These are phyloP conservation scores for Trametes cingulata DNA, from an alignment of 768 basidiomycete species.

Conservation along the genomic window DNA sequence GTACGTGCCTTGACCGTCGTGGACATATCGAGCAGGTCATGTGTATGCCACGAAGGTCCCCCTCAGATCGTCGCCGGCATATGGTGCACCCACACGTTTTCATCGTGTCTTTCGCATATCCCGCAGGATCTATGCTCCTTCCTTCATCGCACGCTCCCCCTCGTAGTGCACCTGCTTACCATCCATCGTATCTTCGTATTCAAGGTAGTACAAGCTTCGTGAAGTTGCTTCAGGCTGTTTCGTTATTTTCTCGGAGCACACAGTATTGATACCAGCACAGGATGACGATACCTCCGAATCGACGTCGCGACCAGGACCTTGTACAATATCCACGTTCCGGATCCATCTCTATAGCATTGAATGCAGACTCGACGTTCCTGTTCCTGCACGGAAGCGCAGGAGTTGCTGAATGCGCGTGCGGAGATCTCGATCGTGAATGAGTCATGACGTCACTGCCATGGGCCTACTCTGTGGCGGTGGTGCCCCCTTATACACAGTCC, in stretches of 20 bases:
- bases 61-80: neutral
- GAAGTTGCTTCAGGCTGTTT: too few relatives aligned
- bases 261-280: too few relatives aligned
- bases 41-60: neutral
- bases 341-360: too few relatives aligned
- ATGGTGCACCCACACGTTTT: neutral
- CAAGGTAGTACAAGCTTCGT: too few relatives aligned
- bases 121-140: neutral
- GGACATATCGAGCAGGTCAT: constrained; percentile 5
- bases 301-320: too few relatives aligned
- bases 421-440: constrained; percentile 1
- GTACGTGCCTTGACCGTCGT: neutral
- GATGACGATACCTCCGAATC: too few relatives aligned
- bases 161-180: too few relatives aligned
- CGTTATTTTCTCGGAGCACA: too few relatives aligned
- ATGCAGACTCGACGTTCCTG: too few relatives aligned
- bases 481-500: neutral
- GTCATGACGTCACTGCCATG: constrained; percentile 11
- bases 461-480: neutral
- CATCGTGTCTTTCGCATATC: neutral
- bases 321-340: too few relatives aligned
- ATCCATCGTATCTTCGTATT: too few relatives aligned
- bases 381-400: neutral
- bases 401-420: neutral
- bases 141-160: too few relatives aligned